phyloP scores from a whole-genome alignment of 768 basidiomycete species.

The Paxillus rubicundulus region DNA sequence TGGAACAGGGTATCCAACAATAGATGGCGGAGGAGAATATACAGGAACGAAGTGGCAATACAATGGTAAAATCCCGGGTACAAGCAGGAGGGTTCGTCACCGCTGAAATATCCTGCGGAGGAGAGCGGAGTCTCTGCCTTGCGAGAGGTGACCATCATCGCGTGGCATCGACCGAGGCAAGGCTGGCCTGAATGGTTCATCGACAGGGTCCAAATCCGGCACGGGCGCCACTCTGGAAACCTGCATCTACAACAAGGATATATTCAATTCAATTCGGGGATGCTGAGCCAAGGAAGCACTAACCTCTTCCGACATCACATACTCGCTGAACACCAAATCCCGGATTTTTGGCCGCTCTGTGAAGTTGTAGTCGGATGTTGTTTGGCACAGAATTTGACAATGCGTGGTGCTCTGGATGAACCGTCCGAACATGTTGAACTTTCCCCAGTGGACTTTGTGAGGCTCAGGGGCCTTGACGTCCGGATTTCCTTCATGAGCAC shows the following conservation, averaged over 20 bases:
- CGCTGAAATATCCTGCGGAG: constrained; percentile 53
- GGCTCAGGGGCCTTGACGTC: constrained; percentile 67
- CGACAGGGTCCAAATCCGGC: constrained; percentile 40
- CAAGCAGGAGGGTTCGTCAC: constrained; percentile 23
- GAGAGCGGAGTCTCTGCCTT: constrained; percentile 42
- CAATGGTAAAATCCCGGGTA: constrained; percentile 23
- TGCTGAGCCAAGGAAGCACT: constrained; percentile 13
- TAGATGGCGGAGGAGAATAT: constrained; percentile 26
- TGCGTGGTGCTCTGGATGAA: constrained; percentile 76
- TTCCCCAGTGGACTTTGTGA: constrained; percentile 88
- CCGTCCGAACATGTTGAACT: constrained; percentile 89
- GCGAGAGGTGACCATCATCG: constrained; percentile 29
- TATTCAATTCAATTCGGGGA: constrained; percentile 1
- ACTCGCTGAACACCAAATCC: constrained; percentile 52
- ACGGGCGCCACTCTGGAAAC: constrained; percentile 58
- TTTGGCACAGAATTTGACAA: constrained; percentile 73
- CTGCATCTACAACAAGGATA: constrained; percentile 50
- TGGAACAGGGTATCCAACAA: constrained; percentile 36
- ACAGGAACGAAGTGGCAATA: constrained; percentile 25
- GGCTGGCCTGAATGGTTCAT: constrained; percentile 39
- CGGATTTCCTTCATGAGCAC: constrained; percentile 80
- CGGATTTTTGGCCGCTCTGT: constrained; percentile 52
- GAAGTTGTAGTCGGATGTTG: constrained; percentile 59
- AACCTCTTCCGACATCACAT: constrained; percentile 72
- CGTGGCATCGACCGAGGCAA: constrained; percentile 32